Percentiles rank a stretch among this genome's conserved stretches.
Conservation (phyloP, 1,284 basidiomycete species). For the Rhizoctonia solani region DNA sequence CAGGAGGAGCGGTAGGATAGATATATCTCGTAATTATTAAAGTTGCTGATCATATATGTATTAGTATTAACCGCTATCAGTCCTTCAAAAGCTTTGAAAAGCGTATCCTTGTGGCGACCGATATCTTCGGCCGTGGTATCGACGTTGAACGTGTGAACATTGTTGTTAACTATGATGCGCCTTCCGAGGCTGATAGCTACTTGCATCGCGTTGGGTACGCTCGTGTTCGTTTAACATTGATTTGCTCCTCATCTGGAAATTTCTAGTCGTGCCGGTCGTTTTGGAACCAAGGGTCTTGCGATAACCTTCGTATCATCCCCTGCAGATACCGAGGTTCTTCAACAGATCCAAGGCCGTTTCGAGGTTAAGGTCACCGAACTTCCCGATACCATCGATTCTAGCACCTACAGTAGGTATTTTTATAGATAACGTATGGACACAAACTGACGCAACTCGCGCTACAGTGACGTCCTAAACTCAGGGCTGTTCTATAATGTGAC, state of each 20-base stretch:
- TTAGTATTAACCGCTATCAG: slow-evolving; percentile 92
- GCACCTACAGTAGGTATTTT: slow-evolving; percentile 73
- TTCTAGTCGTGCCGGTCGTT: slow-evolving; percentile 90
- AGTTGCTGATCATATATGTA: too few relatives aligned
- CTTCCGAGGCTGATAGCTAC: slow-evolving; percentile 96
- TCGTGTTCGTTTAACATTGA: neutral
- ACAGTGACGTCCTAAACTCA: slow-evolving; percentile 29
- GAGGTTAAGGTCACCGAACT: slow-evolving; percentile 92
- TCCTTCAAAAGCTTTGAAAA: slow-evolving; percentile 99
- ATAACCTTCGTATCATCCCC: slow-evolving; percentile 96
- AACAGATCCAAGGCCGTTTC: slow-evolving; percentile 87
- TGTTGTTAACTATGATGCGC: slow-evolving; percentile 94
- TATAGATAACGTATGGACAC: neutral
- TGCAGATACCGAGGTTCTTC: slow-evolving; percentile 91
- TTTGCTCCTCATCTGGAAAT: neutral
- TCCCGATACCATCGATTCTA: slow-evolving; percentile 90
- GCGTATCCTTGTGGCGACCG: slow-evolving; percentile 96
- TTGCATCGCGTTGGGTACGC: slow-evolving; percentile 93
- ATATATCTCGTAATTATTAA: too few relatives aligned
- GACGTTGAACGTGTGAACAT: slow-evolving; percentile 98
- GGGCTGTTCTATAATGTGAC: neutral
- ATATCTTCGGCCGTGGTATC: slow-evolving; percentile 97
- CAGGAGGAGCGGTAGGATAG: slow-evolving; percentile 94
- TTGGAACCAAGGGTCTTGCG: slow-evolving; percentile 99
- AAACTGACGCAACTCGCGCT: neutral